Base-by-base conservation (phyloP, 2,329 filamentous ascomycete genomes). In the Apiospora pterosperma region DNA sequence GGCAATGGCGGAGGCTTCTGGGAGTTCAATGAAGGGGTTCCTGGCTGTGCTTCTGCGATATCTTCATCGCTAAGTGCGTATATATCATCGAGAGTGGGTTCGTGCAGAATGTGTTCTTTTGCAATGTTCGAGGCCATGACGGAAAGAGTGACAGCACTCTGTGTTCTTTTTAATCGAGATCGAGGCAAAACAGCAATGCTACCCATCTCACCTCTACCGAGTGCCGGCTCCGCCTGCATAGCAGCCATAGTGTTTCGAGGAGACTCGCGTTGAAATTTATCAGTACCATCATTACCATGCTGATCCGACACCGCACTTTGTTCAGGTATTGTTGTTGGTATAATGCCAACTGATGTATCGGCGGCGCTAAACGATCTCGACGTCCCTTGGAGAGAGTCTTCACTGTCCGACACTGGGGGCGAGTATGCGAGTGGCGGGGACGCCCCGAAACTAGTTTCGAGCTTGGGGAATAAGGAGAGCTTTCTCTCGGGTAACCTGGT, bases 31-130 rank as follows among this genome's bases (percentile, higher is more conserved):
- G 62, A 39, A 48, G 66, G 66, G 41, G 71, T 71, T n/a, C 64
- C 31, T 52, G 69, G 69, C 70, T 59, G 65, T 52, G 67, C 74
- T 68, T 88, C 85, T 10, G 85, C 84, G 66, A 88, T 85, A 63
- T 88, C 85, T 36, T 88, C 85, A 65, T 88, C 85, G 64, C 80
- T 83, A 6, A 88, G 76, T 23, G 79, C 77, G 62, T 85, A 76
- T 62, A 88, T 87, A 42, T 88, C 85, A 21, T 80, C 78, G 25
- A 87, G 75, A 41, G 80, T 81, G 6, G 85, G 85, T 68, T 87
- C 85, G 58, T 77, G 76, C 4, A 87, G 77, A 1, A 79, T 76
- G 1, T 76, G 72, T 63, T 76, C 77, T 34, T 72, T 69, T 73
- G 60, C 64, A 39, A 59, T 68, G 67, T 38, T 68, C 66, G 52